phyloP scores from a whole-genome alignment of 139 green algal species.

The Diplosphaera chodatii region DNA sequence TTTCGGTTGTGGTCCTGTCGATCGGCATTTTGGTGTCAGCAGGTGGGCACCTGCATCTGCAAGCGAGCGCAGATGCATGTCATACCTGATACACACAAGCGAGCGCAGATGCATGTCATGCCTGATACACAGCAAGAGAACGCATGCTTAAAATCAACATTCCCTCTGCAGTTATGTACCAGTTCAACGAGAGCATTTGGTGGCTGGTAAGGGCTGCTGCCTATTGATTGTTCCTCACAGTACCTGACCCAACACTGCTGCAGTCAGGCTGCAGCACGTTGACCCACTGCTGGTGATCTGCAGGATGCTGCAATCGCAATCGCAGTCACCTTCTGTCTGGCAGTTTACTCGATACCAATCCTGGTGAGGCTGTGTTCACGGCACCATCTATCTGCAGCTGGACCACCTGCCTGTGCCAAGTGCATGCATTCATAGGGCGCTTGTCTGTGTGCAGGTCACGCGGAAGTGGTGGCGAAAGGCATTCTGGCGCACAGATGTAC shows the following conservation, averaged over 20 bases:
- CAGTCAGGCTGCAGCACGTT: not conserved
- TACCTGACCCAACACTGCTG: not conserved
- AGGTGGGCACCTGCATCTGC: too few species aligned
- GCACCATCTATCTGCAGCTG: not conserved
- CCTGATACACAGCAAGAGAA: too few species aligned
- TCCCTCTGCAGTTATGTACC: not conserved
- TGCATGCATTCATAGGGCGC: too few species aligned
- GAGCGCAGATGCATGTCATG: too few species aligned
- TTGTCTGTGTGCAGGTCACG: not conserved
- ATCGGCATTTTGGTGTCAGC: not conserved
- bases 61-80: too few species aligned
- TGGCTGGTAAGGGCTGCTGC: not conserved
- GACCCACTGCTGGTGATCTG: not conserved
- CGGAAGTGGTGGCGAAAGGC: not conserved
- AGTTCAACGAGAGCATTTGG: not conserved
- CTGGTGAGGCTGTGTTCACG: not conserved
- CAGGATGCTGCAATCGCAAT: conserved; percentile 2
- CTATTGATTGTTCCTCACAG: not conserved
- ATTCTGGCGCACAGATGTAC: not conserved
- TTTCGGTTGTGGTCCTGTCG: not conserved
- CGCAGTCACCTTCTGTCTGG: not conserved
- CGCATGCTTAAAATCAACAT: too few species aligned
- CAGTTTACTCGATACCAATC: not conserved
- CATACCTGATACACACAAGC: too few species aligned
- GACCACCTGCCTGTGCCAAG: not conserved